Evolutionary conservation across 2,329 filamentous ascomycete species (phyloP).

Genomic region (Dactylella cylindrospora): DNA sequence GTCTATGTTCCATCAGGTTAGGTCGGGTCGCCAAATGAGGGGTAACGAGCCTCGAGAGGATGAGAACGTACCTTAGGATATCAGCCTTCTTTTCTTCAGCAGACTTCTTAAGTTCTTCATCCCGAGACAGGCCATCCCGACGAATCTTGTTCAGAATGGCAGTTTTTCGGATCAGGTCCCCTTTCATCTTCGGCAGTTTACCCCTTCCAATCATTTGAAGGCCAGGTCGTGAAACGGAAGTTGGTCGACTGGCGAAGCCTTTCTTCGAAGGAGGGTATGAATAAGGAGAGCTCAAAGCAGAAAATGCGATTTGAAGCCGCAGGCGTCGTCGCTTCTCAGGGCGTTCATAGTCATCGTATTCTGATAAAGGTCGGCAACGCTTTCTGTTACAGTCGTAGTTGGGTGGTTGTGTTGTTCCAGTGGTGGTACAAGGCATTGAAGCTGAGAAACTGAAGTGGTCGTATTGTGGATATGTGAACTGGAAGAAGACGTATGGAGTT

Average conservation of each 20-base stretch:
- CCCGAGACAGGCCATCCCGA: conserved; percentile 45
- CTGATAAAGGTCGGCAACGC: conserved; percentile 29
- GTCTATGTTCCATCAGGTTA: conserved; percentile 11
- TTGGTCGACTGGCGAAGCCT: conserved; percentile 28
- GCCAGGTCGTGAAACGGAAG: conserved; percentile 19
- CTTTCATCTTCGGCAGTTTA: conserved; percentile 47
- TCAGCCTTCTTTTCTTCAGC: conserved; percentile 43
- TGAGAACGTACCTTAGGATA: conserved; percentile 23
- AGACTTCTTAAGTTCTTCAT: conserved; percentile 33
- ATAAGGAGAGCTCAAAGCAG: conserved; percentile 33
- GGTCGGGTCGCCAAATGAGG: not conserved
- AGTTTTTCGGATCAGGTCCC: conserved; percentile 62
- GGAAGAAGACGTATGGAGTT: conserved; percentile 42
- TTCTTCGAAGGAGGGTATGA: conserved; percentile 39
- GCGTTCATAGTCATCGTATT: conserved; percentile 30
- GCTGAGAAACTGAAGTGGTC: conserved; percentile 43
- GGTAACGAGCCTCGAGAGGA: too few relatives aligned
- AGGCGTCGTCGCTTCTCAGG: conserved; percentile 41
- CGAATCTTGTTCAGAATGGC: conserved; percentile 63
- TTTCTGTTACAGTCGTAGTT: conserved; percentile 30
- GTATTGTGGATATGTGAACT: conserved; percentile 44
- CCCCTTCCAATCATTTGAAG: conserved; percentile 35
- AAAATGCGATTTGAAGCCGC: conserved; percentile 39
- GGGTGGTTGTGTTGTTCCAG: conserved; percentile 10
- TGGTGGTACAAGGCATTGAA: not conserved